A percentile compares a stretch with the other conserved stretches of the same genome.
These are phyloP conservation scores for Suillus sp. DNA, from an alignment of 768 basidiomycete species.

Conservation along the genomic window DNA sequence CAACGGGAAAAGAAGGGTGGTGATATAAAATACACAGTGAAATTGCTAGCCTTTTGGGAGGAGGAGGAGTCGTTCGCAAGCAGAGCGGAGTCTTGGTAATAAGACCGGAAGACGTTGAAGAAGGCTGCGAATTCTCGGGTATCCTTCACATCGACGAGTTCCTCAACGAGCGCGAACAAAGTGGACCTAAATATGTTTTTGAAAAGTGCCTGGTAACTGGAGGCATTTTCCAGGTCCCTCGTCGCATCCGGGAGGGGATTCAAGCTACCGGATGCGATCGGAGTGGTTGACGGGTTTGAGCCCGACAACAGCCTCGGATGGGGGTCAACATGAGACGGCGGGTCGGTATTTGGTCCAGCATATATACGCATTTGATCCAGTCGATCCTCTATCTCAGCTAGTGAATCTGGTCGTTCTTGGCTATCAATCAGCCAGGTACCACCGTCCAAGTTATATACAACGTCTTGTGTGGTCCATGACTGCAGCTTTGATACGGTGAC, in stretches of 20 bases:
- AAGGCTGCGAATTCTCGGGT: slow-evolving; percentile 14
- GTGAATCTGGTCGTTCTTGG: neutral
- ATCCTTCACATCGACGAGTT: neutral
- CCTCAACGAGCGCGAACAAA: neutral
- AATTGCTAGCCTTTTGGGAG: slow-evolving; percentile 17
- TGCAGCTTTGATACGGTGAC: neutral
- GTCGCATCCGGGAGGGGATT: neutral
- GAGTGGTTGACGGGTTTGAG: neutral
- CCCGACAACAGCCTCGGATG: neutral
- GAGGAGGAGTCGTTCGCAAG: neutral
- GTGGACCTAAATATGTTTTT: neutral
- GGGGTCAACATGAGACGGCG: neutral
- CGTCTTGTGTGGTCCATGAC: neutral
- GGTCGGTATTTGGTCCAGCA: neutral
- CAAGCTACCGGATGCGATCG: neutral
- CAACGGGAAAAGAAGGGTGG: slow-evolving; percentile 17
- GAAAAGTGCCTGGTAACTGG: neutral
- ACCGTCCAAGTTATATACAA: slow-evolving; percentile 1
- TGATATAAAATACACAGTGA: slow-evolving; percentile 15
- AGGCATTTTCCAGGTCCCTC: slow-evolving; percentile 3
- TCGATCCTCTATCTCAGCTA: neutral
- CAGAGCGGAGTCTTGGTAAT: neutral
- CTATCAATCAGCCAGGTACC: neutral
- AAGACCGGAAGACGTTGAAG: slow-evolving; percentile 13
- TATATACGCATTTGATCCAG: neutral